Evolutionary conservation across 2,329 filamentous ascomycete genomes (phyloP), one percentile per base, ranked within the genome.

Genomic region (Pseudohalonectria lignicola): DNA sequence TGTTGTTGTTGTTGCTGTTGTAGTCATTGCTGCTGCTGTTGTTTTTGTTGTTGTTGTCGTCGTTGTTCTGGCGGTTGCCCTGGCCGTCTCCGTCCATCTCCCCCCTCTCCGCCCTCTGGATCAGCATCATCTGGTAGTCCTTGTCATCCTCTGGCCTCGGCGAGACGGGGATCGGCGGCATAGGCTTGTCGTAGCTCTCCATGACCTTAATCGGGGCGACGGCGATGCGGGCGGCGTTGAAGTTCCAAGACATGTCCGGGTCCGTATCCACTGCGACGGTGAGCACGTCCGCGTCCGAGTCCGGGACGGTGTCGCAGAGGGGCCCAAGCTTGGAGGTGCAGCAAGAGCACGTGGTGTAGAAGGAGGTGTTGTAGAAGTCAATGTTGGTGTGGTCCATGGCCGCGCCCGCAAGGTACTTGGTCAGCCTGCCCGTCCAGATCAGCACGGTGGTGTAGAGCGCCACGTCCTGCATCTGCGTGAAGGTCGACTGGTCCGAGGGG

Each of bases 401-500:
- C 1, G 47, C 45, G 4, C 38, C 37, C n/a, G 25, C 35, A 4
- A 49, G 41, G 31, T 49, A 49, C 16, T 42, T 42, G 34, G 39
- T 39, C 31, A 49, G 36, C 2, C 47, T 42, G 6, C 32, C 37
- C 15, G 41, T 40, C 47, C 45, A 49, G 9, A 49, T 40, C 7
- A 45, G 37, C 19, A 44, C 42, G 1, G 45, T 49, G 16, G 41
- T 40, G 37, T 49, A 49, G 2, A 47, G 33, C 1, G 47, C 41
- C 2, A 39, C 41, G 16, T 49, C 44, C 38, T 47, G 45, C 43
- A 49, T 43, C 15, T 36, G 31, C 23, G 31, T 39, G 25, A 40
- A 39, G 20, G 30, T 31, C 13, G 28, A 17, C 31, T 30, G 21
- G 17, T 18, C 28, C 16, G 20, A 18, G 15, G 23, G 16, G 19